Evolutionary conservation across 2,329 filamentous ascomycete genomes (phyloP).

Genomic region (Ilyonectria robusta): DNA sequence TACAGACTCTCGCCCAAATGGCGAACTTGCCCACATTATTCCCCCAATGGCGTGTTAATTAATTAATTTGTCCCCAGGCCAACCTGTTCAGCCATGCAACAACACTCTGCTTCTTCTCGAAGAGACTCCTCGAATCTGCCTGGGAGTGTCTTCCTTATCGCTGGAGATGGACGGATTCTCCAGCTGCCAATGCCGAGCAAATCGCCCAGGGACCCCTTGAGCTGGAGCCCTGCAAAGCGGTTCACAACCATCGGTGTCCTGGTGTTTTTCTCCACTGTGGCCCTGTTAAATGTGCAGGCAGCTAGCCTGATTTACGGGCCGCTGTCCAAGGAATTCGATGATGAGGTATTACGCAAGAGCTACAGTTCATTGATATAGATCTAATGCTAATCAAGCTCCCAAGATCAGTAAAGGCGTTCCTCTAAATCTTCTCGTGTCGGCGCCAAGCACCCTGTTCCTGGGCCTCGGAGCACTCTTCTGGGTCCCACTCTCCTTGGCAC

Average conservation of each 20-base stretch:
- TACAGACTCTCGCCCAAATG: neutral
- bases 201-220: constrained; percentile 2
- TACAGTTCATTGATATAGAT: neutral
- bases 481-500: neutral
- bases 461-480: constrained; percentile 4
- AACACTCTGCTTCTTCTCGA: neutral
- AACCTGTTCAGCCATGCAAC: neutral
- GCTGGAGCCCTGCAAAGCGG: constrained; percentile 5
- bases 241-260: neutral
- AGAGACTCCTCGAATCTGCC: neutral
- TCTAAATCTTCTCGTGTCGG: neutral
- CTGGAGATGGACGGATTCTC: neutral
- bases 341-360: neutral
- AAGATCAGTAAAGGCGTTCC: neutral
- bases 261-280: constrained; percentile 1
- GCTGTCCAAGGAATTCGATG: neutral
- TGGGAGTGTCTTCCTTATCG: constrained; percentile 12
- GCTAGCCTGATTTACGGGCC: neutral
- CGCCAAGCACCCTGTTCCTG: neutral
- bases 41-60: neutral
- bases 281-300: neutral
- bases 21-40: neutral
- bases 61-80: neutral
- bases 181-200: constrained; percentile 15
- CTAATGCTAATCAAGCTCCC: neutral